These are phyloP conservation scores for Penicillium sp. DNA, from an alignment of 2,329 filamentous ascomycete species.

Conservation along the genomic window DNA sequence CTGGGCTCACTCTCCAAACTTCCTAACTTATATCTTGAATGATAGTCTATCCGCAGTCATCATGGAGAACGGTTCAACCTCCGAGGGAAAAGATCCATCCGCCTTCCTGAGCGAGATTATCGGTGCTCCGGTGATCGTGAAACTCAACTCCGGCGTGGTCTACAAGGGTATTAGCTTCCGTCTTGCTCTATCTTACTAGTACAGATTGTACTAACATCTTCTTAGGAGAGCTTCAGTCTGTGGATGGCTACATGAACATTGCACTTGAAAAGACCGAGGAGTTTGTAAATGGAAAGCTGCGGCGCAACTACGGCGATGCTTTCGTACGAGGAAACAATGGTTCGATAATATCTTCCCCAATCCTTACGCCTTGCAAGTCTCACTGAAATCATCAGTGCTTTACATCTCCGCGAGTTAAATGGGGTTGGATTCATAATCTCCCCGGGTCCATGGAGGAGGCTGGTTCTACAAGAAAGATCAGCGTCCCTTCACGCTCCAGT, in stretches of 20 bases:
- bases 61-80: conserved; percentile 74
- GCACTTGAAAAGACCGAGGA: conserved; percentile 94
- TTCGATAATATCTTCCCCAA: conserved; percentile 35
- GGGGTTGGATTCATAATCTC: neutral
- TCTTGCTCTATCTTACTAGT: neutral
- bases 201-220: neutral
- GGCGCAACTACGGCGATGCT: conserved; percentile 85
- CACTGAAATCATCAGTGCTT: conserved; percentile 25
- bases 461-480: neutral
- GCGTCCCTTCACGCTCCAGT: neutral
- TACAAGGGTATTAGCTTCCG: conserved; percentile 75
- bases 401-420: conserved; percentile 41
- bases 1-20: neutral
- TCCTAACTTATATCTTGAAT: neutral
- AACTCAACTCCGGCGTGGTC: conserved; percentile 96
- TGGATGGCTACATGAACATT: conserved; percentile 99
- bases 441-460: neutral
- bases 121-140: conserved; percentile 89
- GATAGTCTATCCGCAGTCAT: neutral
- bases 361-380: neutral
- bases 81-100: conserved; percentile 86
- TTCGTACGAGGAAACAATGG: conserved; percentile 97
- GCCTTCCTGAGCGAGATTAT: conserved; percentile 94
- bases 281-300: conserved; percentile 79
- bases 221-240: conserved; percentile 87